Percentiles rank a stretch among this genome's conserved stretches.
Evolutionary conservation across 352 stramenopile species (phyloP).

Genomic region (Saprolegnia diclina): DNA sequence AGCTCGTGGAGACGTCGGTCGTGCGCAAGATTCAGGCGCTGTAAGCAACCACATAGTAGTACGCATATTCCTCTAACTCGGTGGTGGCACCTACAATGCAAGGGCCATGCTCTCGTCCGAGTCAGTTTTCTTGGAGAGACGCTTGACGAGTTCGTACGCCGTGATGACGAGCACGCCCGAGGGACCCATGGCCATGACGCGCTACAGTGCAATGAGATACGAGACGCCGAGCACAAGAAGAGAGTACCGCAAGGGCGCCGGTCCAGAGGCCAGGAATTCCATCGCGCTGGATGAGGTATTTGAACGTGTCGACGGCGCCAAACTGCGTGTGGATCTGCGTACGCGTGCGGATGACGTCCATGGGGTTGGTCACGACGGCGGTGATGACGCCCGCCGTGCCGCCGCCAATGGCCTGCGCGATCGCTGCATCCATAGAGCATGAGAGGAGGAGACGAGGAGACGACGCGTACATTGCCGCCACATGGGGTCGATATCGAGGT

Average conservation of each 20-base stretch:
- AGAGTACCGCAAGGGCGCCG: slow-evolving; percentile 61
- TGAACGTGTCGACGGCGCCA: slow-evolving; percentile 70
- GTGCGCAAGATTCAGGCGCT: slow-evolving; percentile 21
- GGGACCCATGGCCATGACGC: slow-evolving; percentile 71
- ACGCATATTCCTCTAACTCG: no score
- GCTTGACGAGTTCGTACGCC: slow-evolving; percentile 88
- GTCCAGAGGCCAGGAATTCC: slow-evolving; percentile 73
- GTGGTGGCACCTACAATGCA: no score
- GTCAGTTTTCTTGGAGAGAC: slow-evolving; percentile 56
- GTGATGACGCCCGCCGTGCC: slow-evolving; percentile 73
- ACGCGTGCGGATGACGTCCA: slow-evolving; percentile 85
- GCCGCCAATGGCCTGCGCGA: slow-evolving; percentile 70
- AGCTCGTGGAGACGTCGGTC: slow-evolving; percentile 11
- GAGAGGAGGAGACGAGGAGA: not conserved
- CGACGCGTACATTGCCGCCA: slow-evolving; percentile 67
- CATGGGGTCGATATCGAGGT: slow-evolving; percentile 55
- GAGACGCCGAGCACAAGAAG: not conserved
- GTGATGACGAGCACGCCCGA: slow-evolving; percentile 81
- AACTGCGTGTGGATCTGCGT: slow-evolving; percentile 83
- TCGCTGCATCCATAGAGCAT: slow-evolving; percentile 33
- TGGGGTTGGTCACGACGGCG: slow-evolving; percentile 75
- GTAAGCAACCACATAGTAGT: not conserved
- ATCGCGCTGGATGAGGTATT: slow-evolving; percentile 76
- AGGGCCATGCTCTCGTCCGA: no score
- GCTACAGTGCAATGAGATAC: slow-evolving; percentile 35